Evolutionary conservation across 148 eudicot genomes (phyloP).

Genomic region (Fagopyrum esculentum): DNA sequence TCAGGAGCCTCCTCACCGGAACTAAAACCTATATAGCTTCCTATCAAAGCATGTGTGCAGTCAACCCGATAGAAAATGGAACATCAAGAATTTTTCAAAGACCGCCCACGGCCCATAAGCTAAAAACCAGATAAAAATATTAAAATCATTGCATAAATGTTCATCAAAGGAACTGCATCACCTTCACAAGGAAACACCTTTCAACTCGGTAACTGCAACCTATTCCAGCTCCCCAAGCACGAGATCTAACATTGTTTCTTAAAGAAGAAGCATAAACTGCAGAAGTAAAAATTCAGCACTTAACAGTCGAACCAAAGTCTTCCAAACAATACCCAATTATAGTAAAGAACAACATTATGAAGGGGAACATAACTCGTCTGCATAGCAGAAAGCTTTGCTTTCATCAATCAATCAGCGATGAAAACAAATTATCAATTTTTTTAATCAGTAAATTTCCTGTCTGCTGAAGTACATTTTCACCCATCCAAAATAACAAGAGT

Average conservation of each 20-base stretch:
- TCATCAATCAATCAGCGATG: neutral
- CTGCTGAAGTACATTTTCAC: neutral
- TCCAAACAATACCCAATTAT: neutral
- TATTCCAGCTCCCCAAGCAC: slow-evolving; percentile 98
- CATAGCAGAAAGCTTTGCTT: neutral
- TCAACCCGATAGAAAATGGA: neutral
- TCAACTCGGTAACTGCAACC: slow-evolving; percentile 96
- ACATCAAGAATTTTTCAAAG: neutral
- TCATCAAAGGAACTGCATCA: slow-evolving; percentile 15
- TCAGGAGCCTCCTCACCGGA: no score
- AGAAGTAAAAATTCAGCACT: slow-evolving; percentile 11
- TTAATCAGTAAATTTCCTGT: neutral
- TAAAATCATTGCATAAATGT: neutral
- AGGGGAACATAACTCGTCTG: neutral
- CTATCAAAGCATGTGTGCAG: slow-evolving; percentile 3
- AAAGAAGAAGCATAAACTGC: slow-evolving; percentile 81
- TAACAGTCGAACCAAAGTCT: slow-evolving; percentile 7
- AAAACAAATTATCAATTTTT: neutral
- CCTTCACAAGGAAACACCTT: slow-evolving; percentile 91
- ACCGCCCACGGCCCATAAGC: neutral
- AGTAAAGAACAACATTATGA: neutral
- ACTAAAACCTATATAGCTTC: neutral
- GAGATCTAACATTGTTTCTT: slow-evolving; percentile 92
- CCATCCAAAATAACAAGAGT: neutral
- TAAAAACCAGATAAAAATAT: neutral